Conservation (phyloP, 306 rosid genomes). For the Hippophae gyantsensis region DNA sequence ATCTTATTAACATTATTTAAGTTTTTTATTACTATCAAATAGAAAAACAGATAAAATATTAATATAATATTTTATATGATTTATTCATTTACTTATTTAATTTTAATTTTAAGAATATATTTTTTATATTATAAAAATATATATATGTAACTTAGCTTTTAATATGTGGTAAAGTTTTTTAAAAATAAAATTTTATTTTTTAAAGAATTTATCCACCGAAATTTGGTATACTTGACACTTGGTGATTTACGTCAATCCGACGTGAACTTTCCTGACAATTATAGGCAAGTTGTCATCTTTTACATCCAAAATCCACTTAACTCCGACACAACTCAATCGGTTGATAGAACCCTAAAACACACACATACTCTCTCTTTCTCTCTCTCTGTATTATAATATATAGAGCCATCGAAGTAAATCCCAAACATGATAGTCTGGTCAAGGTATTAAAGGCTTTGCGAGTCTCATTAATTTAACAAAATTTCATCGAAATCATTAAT, state of each 20-base stretch:
- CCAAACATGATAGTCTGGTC: conserved; percentile 1
- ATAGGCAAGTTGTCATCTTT: conserved; percentile 1
- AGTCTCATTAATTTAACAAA: neutral
- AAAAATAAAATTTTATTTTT: too few species aligned
- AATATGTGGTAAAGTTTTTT: too few species aligned
- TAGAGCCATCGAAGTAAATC: neutral
- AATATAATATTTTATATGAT: too few species aligned
- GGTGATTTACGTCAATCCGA: neutral
- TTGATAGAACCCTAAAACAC: conserved; percentile 11
- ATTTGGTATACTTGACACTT: neutral
- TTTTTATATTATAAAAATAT: too few species aligned
- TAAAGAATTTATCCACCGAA: too few species aligned
- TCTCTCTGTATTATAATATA: neutral
- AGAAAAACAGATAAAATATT: too few species aligned
- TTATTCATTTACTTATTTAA: too few species aligned
- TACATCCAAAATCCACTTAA: neutral
- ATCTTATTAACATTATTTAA: too few species aligned
- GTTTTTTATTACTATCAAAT: too few species aligned
- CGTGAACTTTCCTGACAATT: neutral
- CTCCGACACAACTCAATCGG: conserved; percentile 3
- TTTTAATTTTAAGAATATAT: too few species aligned
- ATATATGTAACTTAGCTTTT: too few species aligned
- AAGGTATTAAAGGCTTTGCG: conserved; percentile 15
- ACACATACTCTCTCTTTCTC: neutral
- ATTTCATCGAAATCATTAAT: conserved; percentile 7